Evolutionary conservation across 2,329 filamentous ascomycete genomes (phyloP).

Genomic region (Claviceps humidiphila): DNA sequence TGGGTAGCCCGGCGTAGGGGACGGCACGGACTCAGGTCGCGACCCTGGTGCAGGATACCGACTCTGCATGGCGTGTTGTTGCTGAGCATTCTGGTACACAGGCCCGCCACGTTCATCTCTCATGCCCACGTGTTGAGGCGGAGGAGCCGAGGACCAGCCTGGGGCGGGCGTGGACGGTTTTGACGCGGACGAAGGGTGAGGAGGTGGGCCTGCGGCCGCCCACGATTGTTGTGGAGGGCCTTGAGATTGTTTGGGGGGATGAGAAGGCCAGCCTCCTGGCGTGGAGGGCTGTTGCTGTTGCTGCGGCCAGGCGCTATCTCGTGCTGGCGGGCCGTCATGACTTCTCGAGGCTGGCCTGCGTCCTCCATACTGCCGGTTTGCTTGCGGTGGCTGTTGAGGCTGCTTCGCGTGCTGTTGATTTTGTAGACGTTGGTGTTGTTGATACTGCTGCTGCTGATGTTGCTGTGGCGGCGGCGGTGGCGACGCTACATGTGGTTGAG

Average conservation of each 20-base stretch:
- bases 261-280: constrained; percentile 17
- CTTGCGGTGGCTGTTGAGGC: not conserved
- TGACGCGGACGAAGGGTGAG: constrained; percentile 9
- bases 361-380: constrained; percentile 16
- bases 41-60: constrained; percentile 26
- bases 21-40: constrained; percentile 28
- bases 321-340: constrained; percentile 27
- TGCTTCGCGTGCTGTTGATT: not conserved
- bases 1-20: constrained; percentile 25
- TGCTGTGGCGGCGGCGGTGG: constrained; percentile 31
- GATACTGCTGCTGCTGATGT: constrained; percentile 33
- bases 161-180: constrained; percentile 22
- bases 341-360: constrained; percentile 31
- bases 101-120: constrained; percentile 25
- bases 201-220: constrained; percentile 8
- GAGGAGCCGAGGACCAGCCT: constrained; percentile 20
- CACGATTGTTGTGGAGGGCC: constrained; percentile 22
- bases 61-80: constrained; percentile 26
- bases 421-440: constrained; percentile 17
- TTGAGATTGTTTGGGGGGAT: constrained; percentile 19
- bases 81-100: constrained; percentile 21
- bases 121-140: constrained; percentile 21
- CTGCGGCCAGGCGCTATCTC: constrained; percentile 20
- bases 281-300: constrained; percentile 10
- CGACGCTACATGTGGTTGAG: constrained; percentile 29